Percentiles rank a stretch among this genome's conserved stretches.
phyloP scores from a whole-genome alignment of 176 grass and related monocot species.

The Eragrostis curvula region DNA sequence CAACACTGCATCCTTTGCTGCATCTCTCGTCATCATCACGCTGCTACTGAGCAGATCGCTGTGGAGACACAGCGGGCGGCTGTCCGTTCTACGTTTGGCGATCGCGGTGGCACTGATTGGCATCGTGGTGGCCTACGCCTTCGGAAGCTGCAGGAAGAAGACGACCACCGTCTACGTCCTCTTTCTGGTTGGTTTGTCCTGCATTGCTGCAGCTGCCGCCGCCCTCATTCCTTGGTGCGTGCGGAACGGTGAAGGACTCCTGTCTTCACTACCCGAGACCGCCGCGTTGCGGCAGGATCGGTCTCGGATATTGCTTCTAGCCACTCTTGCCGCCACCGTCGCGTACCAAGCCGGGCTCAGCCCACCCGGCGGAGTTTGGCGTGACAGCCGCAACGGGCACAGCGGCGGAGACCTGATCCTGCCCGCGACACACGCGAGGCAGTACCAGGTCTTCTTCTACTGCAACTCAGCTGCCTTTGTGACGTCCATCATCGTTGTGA shows the following conservation, averaged over 20 bases:
- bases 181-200: neutral
- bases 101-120: slow-evolving; percentile 21
- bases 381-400: slow-evolving; percentile 8
- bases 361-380: slow-evolving; percentile 52
- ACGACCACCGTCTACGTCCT: neutral
- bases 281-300: neutral
- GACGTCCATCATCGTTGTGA: slow-evolving; percentile 44
- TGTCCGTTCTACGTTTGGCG: too few relatives aligned
- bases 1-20: slow-evolving; percentile 11
- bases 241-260: too few relatives aligned
- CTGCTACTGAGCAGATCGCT: neutral
- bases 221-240: too few relatives aligned
- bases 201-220: too few relatives aligned
- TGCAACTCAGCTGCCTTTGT: slow-evolving; percentile 54
- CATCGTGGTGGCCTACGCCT: slow-evolving; percentile 29
- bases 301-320: slow-evolving; percentile 32
- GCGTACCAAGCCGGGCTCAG: slow-evolving; percentile 54
- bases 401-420: slow-evolving; percentile 31
- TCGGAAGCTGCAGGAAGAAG: neutral
- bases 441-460: slow-evolving; percentile 52
- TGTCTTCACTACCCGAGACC: too few relatives aligned
- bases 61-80: too few relatives aligned
- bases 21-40: slow-evolving; percentile 19
- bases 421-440: neutral
- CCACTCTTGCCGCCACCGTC: slow-evolving; percentile 45